Conservation (phyloP, 768 basidiomycete species). For the Pisolithus orientalis region DNA sequence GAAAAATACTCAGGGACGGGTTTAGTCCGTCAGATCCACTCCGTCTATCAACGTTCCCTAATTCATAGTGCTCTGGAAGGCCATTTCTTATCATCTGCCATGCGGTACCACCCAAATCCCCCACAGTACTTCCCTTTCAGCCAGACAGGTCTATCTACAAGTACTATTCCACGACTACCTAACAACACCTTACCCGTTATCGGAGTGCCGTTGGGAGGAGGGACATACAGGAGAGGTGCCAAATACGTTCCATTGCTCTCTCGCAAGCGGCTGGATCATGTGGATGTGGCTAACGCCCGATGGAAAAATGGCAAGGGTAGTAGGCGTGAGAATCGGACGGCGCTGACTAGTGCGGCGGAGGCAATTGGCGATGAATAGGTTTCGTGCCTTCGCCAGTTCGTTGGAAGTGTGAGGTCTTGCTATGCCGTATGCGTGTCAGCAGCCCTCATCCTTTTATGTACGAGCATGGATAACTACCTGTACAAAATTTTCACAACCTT, state of each 20-base stretch:
- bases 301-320: slow-evolving; percentile 68
- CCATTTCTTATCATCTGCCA: slow-evolving; percentile 58
- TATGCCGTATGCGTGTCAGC: no score
- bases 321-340: slow-evolving; percentile 33
- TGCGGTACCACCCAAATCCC: slow-evolving; percentile 42
- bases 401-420: no score
- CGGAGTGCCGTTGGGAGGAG: slow-evolving; percentile 68
- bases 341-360: neutral
- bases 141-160: slow-evolving; percentile 15
- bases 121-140: slow-evolving; percentile 32
- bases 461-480: no score
- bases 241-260: slow-evolving; percentile 65
- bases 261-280: slow-evolving; percentile 62
- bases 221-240: slow-evolving; percentile 49
- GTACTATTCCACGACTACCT: slow-evolving; percentile 11
- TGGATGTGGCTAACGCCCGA: slow-evolving; percentile 70
- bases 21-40: slow-evolving; percentile 47
- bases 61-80: slow-evolving; percentile 58
- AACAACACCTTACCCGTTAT: slow-evolving; percentile 23
- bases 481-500: no score
- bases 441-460: no score
- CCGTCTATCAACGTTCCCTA: slow-evolving; percentile 52
- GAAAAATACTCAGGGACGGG: slow-evolving; percentile 24
- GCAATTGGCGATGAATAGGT: neutral
- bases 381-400: no score